A percentile compares a stretch with the other conserved stretches of the same genome.
Evolutionary conservation across 2,329 filamentous ascomycete species (phyloP).

Genomic region (Colletotrichum neosansevieriae): DNA sequence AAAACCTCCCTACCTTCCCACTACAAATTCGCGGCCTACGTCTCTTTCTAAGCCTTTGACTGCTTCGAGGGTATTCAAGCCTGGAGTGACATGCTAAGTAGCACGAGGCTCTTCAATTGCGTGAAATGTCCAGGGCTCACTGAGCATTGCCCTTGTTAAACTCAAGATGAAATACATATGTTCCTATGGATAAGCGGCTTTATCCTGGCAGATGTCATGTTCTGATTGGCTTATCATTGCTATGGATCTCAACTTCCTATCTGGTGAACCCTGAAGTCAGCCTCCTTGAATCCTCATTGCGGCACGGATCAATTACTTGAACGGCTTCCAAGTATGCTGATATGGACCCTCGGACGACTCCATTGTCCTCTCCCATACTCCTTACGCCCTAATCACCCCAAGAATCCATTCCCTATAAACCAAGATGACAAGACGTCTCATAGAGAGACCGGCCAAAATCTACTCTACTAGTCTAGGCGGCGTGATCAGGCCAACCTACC

Average conservation of each 20-base stretch:
- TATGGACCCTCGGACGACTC: neutral
- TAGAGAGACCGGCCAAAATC: slow-evolving; percentile 38
- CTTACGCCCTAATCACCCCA: too few relatives aligned
- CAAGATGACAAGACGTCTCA: slow-evolving; percentile 26
- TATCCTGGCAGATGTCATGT: neutral
- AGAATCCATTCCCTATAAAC: too few relatives aligned
- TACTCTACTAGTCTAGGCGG: slow-evolving; percentile 49
- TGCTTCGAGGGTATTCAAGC: too few relatives aligned
- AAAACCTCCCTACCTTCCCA: too few relatives aligned
- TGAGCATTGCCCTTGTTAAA: too few relatives aligned
- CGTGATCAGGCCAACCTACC: slow-evolving; percentile 40
- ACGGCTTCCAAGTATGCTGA: too few relatives aligned
- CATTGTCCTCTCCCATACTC: neutral
- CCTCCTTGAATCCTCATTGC: neutral
- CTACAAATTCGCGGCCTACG: too few relatives aligned
- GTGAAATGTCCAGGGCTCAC: too few relatives aligned
- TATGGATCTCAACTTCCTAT: neutral
- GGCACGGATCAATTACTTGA: neutral
- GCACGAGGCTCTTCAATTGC: too few relatives aligned
- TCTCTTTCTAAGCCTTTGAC: too few relatives aligned
- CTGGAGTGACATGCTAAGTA: too few relatives aligned
- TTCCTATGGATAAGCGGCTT: neutral
- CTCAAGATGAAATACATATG: too few relatives aligned
- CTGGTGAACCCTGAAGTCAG: neutral
- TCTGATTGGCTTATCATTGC: neutral